Evolutionary conservation across 768 basidiomycete genomes (phyloP), one percentile per base, ranked within the genome.

Genomic region (Podaxis sp.): DNA sequence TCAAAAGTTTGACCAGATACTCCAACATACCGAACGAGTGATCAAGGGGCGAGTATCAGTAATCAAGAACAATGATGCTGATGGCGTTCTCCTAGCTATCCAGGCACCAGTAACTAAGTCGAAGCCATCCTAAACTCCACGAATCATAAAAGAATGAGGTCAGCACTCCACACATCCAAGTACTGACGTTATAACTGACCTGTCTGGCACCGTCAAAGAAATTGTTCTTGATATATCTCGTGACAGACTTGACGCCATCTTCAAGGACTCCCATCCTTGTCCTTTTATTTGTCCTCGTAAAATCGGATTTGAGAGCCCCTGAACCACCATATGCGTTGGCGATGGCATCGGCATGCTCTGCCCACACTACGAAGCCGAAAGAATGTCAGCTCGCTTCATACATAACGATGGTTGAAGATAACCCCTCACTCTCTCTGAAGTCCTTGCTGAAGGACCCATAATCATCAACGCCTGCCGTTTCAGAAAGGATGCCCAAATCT

Each of bases 281-380:
- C 36, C 97, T 82, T 72, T 89, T 89, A 67, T 93, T 95, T 0
- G 95, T 98, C 54, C 95, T 82, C 16, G 96, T 98, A 70, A 94
- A 97, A 73, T 98, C 97, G 0, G 94, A 93, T 73, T 99, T 99
- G 66, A 99, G 73, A 1, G 97, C 97, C 11, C 91, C 96, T 32
- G 95, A 95, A 18, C 97, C 97, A 50, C 88, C 91, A 73, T 99
- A 99, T 0, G 95, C 95, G 50, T 80, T 85, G 0, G 94, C 86
- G 64, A 99, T 91, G 51, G 81, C 78, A 72, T 99, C 94, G 14
- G 93, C 97, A 69, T 98, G 96, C 67, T 98, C 92, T 25, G 97
- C 89, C 97, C 97, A 99, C 77, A 98, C 96, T 98, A 59, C 21
- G 65, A 48, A 35, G 18, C 14, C 7, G 44, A 59, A 25, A 47